Conservation (phyloP, 768 basidiomycete genomes). For the Coprinellus micaceus region DNA sequence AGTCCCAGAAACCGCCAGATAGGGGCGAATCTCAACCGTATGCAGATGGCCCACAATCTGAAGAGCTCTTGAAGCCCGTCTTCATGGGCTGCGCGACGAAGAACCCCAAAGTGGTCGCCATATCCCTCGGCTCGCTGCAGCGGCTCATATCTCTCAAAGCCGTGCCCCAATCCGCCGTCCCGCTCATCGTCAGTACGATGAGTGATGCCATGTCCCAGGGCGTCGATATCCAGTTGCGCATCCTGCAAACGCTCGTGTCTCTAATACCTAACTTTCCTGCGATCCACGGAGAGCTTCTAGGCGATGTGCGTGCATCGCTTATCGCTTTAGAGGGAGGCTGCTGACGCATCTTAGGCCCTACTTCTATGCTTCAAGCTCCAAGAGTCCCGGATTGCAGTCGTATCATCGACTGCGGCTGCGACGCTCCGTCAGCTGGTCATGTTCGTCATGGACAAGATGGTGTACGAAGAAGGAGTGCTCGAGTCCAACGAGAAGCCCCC, state of each 20-base stretch:
- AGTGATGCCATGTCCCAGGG: constrained; percentile 87
- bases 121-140: constrained; percentile 87
- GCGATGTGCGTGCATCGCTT: constrained; percentile 55
- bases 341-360: constrained; percentile 54
- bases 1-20: constrained; percentile 18
- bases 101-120: constrained; percentile 90
- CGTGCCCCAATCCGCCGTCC: constrained; percentile 75
- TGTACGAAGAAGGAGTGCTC: constrained; percentile 58
- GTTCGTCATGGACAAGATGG: constrained; percentile 96
- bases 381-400: constrained; percentile 92
- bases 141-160: constrained; percentile 85
- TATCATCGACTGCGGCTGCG: constrained; percentile 95
- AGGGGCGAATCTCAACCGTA: no score
- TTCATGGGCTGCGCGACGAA: constrained; percentile 94
- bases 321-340: not conserved
- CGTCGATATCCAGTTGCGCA: constrained; percentile 93
- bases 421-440: constrained; percentile 94
- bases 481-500: constrained; percentile 33
- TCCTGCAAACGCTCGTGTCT: constrained; percentile 87
- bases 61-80: constrained; percentile 79
- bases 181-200: constrained; percentile 80
- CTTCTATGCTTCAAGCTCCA: constrained; percentile 94
- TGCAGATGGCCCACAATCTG: constrained; percentile 72
- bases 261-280: constrained; percentile 85
- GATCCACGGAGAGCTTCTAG: constrained; percentile 76